These are phyloP conservation scores for Clavaria fumosa DNA, from an alignment of 768 basidiomycete species.

Conservation along the genomic window DNA sequence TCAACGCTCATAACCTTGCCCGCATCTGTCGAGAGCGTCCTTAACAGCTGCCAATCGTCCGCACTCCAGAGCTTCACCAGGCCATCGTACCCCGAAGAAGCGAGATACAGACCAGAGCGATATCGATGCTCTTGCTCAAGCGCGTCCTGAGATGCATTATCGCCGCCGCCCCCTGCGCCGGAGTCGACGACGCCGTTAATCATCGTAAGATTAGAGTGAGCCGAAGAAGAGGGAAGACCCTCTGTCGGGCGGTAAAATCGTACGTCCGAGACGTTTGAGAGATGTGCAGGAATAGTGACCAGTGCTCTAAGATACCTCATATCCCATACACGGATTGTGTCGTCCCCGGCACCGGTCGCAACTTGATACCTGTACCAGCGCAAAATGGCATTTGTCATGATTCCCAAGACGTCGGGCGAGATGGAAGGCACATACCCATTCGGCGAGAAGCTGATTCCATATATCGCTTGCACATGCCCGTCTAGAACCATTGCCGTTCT, in stretches of 20 bases:
- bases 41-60: constrained; percentile 92
- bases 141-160: constrained; percentile 17
- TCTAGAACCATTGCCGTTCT: constrained; percentile 96
- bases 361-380: constrained; percentile 70
- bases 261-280: constrained; percentile 88
- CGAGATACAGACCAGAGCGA: constrained; percentile 82
- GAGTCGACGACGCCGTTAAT: constrained; percentile 24
- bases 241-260: constrained; percentile 77
- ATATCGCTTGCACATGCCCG: constrained; percentile 89
- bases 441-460: constrained; percentile 83
- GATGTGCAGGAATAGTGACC: constrained; percentile 93
- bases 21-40: constrained; percentile 79
- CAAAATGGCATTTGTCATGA: constrained; percentile 6
- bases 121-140: constrained; percentile 61
- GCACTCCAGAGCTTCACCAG: constrained; percentile 94
- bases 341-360: constrained; percentile 92
- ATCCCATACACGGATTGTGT: constrained; percentile 98
- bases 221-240: constrained; percentile 13
- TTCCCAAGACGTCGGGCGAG: constrained; percentile 1
- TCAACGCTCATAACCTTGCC: constrained; percentile 99
- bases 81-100: constrained; percentile 88
- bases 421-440: constrained; percentile 49
- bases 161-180: constrained; percentile 22
- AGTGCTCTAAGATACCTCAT: constrained; percentile 84
- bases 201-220: not conserved